Conservation (phyloP, 495 filamentous ascomycete genomes). For the Daldinia childiae region DNA sequence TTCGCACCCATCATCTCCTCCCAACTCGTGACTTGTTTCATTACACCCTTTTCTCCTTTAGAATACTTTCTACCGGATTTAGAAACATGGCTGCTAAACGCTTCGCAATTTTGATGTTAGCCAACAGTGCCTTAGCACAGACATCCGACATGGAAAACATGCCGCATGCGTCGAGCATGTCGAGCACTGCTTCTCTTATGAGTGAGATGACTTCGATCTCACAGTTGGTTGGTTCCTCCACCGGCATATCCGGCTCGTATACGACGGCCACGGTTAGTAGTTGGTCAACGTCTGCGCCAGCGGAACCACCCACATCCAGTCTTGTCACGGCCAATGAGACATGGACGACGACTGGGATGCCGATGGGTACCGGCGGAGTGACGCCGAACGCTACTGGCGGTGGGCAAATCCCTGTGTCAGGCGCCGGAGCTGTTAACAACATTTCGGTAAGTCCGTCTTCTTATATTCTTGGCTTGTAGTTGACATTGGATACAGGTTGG, state of each 20-base stretch:
- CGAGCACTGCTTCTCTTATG: constrained; percentile 10
- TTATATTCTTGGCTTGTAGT: neutral
- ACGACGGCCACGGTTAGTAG: constrained; percentile 4
- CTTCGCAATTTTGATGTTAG: constrained; percentile 29
- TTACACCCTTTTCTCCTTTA: neutral
- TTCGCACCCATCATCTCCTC: neutral
- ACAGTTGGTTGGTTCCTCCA: neutral
- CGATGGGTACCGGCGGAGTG: constrained; percentile 25
- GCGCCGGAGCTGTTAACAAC: constrained; percentile 12
- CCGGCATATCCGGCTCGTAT: constrained; percentile 3
- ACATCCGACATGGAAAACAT: constrained; percentile 25
- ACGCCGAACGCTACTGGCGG: constrained; percentile 27
- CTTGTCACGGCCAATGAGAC: constrained; percentile 17
- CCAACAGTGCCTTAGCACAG: constrained; percentile 33
- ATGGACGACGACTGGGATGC: constrained; percentile 14
- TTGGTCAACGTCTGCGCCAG: constrained; percentile 11
- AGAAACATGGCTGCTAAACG: constrained; percentile 33
- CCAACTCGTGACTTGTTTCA: neutral
- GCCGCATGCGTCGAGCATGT: neutral
- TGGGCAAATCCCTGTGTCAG: constrained; percentile 17
- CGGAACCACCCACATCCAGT: constrained; percentile 21
- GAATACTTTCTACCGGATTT: neutral
- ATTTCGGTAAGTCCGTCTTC: constrained; percentile 33
- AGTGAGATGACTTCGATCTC: constrained; percentile 6
- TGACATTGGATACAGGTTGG: constrained; percentile 34